Evolutionary conservation across 352 stramenopile genomes (phyloP).

Genomic region (Globisporangium echinulatum): DNA sequence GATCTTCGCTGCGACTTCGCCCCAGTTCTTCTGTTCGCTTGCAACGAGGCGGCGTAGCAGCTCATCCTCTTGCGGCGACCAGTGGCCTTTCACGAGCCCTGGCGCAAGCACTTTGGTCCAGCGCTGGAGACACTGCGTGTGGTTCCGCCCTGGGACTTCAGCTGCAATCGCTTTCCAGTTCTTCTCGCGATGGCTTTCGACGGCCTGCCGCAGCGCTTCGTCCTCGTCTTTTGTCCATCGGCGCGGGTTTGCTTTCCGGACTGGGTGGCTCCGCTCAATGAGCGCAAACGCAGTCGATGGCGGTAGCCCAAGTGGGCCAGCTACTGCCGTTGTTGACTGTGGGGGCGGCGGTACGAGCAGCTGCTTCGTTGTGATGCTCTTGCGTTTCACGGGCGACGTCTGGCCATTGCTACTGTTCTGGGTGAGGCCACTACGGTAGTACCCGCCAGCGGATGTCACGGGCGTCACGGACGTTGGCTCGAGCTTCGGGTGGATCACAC

Average conservation of each 20-base stretch:
- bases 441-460: slow-evolving; percentile 15
- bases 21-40: slow-evolving; percentile 86
- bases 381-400: slow-evolving; percentile 63
- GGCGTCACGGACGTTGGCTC: slow-evolving; percentile 36
- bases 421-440: slow-evolving; percentile 27
- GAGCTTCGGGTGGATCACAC: slow-evolving; percentile 4
- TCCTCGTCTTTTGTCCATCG: slow-evolving; percentile 89
- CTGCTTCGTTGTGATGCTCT: slow-evolving; percentile 76
- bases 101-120: slow-evolving; percentile 89
- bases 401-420: slow-evolving; percentile 17
- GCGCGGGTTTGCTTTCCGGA: slow-evolving; percentile 65
- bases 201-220: slow-evolving; percentile 73
- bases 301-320: slow-evolving; percentile 11
- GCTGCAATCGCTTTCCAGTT: slow-evolving; percentile 91
- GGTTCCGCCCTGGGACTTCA: slow-evolving; percentile 82
- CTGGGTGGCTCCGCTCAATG: slow-evolving; percentile 25
- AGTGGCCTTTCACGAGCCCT: slow-evolving; percentile 87
- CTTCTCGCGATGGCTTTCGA: slow-evolving; percentile 84
- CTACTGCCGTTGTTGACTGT: neutral
- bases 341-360: slow-evolving; percentile 19
- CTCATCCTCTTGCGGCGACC: slow-evolving; percentile 87
- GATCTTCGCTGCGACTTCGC: slow-evolving; percentile 81
- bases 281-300: slow-evolving; percentile 12
- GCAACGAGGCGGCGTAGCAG: slow-evolving; percentile 70
- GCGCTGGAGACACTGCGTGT: slow-evolving; percentile 88